Evolutionary conservation across 768 basidiomycete genomes (phyloP).

Genomic region (Candolleomyces aberdarensis): DNA sequence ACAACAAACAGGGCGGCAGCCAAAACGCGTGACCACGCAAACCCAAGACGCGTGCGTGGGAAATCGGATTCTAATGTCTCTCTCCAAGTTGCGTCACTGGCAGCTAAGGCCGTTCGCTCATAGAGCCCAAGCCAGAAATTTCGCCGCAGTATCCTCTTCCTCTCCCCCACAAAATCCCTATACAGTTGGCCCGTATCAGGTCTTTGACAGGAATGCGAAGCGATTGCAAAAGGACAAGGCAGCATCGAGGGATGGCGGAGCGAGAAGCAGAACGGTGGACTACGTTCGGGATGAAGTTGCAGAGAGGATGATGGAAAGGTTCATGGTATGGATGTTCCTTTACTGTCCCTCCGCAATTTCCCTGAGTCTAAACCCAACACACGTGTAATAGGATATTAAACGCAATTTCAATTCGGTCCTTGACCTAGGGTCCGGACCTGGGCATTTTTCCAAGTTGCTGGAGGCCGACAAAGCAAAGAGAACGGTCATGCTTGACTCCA

Average conservation of each 20-base stretch:
- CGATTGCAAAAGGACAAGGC: constrained; percentile 74
- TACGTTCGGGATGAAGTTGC: constrained; percentile 91
- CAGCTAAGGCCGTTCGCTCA: constrained; percentile 12
- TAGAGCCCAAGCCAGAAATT: constrained; percentile 30
- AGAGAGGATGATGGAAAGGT: constrained; percentile 84
- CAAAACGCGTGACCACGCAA: background rate
- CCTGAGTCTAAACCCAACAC: constrained; percentile 1
- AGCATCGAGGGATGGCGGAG: constrained; percentile 52
- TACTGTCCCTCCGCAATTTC: background rate
- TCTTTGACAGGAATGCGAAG: constrained; percentile 86
- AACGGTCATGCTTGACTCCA: constrained; percentile 83
- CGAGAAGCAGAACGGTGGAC: constrained; percentile 75
- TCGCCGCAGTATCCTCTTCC: constrained; percentile 48
- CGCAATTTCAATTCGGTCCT: constrained; percentile 74
- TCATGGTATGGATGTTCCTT: constrained; percentile 55
- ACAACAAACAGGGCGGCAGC: background rate
- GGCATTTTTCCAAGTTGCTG: constrained; percentile 85
- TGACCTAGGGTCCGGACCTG: constrained; percentile 88
- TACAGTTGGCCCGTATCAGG: constrained; percentile 64
- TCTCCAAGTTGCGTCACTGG: constrained; percentile 4
- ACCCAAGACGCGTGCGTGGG: constrained; percentile 11
- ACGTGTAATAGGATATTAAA: constrained; percentile 78
- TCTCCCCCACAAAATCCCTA: constrained; percentile 38
- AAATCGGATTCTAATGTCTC: constrained; percentile 3
- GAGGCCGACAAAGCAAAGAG: constrained; percentile 65